These are phyloP conservation scores for Cladophialophora psammophila DNA, from an alignment of 2,329 filamentous ascomycete genomes.

Conservation along the genomic window DNA sequence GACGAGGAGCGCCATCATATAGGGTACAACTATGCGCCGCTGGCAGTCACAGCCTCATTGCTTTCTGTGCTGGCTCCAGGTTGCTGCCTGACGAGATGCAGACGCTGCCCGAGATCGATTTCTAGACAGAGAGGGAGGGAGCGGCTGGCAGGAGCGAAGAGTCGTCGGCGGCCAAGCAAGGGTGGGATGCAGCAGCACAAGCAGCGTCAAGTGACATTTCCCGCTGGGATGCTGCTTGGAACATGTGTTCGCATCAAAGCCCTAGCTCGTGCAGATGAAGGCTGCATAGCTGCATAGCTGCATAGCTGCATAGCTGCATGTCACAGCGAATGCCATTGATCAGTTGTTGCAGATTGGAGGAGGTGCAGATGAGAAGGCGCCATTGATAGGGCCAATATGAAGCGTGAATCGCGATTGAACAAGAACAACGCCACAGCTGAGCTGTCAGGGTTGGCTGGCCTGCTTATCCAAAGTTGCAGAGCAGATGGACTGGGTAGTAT, in stretches of 20 bases:
- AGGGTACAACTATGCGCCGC: neutral
- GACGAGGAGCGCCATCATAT: neutral
- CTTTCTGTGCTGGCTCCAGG: neutral
- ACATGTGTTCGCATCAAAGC: neutral
- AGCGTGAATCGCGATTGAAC: neutral
- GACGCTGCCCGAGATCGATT: neutral
- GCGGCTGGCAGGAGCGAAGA: neutral
- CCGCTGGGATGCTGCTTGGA: neutral
- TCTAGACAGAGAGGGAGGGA: neutral
- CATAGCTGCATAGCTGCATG: neutral
- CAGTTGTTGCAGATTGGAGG: neutral
- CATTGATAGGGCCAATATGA: neutral
- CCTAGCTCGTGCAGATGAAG: neutral
- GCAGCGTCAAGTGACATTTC: neutral
- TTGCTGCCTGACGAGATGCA: constrained; percentile 5
- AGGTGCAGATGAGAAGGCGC: neutral
- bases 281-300: neutral
- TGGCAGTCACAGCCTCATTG: neutral
- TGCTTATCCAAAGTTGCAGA: neutral
- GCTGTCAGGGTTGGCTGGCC: neutral
- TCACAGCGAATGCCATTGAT: neutral
- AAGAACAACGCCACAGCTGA: neutral
- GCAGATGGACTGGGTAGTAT: neutral
- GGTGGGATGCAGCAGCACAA: neutral
- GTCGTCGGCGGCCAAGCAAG: neutral